phyloP scores from a whole-genome alignment of 1,284 basidiomycete species.

The Papiliotrema flavescens region DNA sequence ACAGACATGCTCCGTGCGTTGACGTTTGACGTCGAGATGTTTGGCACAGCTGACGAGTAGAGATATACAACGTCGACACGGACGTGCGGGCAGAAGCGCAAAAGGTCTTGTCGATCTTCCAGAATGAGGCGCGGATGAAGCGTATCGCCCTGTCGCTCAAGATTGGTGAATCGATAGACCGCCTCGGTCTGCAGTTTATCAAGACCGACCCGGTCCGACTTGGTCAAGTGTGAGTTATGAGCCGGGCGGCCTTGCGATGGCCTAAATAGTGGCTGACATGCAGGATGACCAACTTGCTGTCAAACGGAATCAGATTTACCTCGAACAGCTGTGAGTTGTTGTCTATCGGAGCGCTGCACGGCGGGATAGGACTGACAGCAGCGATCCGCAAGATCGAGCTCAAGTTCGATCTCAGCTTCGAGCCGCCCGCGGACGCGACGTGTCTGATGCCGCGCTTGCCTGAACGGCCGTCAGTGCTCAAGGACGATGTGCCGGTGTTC shows the following conservation, averaged over 20 bases:
- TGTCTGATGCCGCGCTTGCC: conserved; percentile 32
- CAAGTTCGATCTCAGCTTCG: conserved; percentile 33
- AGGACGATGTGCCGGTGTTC: conserved; percentile 29
- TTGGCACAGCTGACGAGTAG: conserved; percentile 1
- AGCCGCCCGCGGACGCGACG: conserved; percentile 23
- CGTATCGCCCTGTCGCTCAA: conserved; percentile 31
- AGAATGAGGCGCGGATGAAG: conserved; percentile 49
- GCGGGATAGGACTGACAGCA: conserved; percentile 5
- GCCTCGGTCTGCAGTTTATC: conserved; percentile 22
- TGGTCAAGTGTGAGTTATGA: conserved; percentile 34
- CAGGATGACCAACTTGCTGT: conserved; percentile 41
- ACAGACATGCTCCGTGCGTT: conserved; percentile 36
- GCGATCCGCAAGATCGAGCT: conserved; percentile 34
- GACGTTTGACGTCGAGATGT: neutral
- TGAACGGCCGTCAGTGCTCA: conserved; percentile 7
- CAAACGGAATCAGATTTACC: conserved; percentile 44
- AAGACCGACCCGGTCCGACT: conserved; percentile 43
- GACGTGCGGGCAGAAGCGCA: conserved; percentile 39
- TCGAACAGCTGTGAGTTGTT: conserved; percentile 23
- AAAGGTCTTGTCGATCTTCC: conserved; percentile 46
- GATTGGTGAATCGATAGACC: conserved; percentile 25
- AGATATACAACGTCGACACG: conserved; percentile 45
- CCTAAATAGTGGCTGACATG: neutral
- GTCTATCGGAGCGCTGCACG: neutral
- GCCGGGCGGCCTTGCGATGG: neutral